Percentiles rank a stretch among this genome's conserved stretches.
Conservation (phyloP, 176 grass and related monocot genomes). For the Oryza meridionalis region DNA sequence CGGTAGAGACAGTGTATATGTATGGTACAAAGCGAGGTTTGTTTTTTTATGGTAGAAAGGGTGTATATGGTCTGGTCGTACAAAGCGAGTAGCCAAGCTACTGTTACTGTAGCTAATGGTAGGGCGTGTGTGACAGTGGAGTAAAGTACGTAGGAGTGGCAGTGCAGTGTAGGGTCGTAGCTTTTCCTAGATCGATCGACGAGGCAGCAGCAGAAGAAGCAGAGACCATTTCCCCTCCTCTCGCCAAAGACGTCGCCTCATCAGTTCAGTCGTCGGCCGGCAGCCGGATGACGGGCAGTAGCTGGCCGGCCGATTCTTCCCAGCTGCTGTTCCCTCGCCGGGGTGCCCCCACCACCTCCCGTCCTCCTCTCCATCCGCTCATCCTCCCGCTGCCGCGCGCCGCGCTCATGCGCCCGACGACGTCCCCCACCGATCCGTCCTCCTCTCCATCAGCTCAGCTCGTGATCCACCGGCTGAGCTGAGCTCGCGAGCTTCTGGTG, state of each 20-base stretch:
- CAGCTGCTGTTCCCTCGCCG: background rate
- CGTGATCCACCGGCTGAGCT: no score
- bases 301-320: background rate
- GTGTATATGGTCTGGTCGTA: no score
- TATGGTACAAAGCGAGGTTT: no score
- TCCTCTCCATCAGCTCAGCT: no score
- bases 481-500: background rate
- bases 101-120: no score
- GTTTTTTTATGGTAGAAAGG: no score
- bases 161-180: no score
- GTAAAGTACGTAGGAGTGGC: no score
- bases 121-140: no score
- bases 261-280: background rate
- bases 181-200: conserved; percentile 40
- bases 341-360: background rate
- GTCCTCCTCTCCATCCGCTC: background rate
- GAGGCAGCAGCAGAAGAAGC: background rate
- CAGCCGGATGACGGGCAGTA: background rate
- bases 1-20: no score
- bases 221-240: conserved; percentile 4
- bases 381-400: no score
- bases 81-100: no score
- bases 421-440: background rate
- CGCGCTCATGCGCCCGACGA: background rate
- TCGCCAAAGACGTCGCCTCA: background rate